Percentiles rank a stretch among this genome's conserved stretches.
phyloP scores from a whole-genome alignment of 352 stramenopile species.

The Halophytophthora batemanensis region DNA sequence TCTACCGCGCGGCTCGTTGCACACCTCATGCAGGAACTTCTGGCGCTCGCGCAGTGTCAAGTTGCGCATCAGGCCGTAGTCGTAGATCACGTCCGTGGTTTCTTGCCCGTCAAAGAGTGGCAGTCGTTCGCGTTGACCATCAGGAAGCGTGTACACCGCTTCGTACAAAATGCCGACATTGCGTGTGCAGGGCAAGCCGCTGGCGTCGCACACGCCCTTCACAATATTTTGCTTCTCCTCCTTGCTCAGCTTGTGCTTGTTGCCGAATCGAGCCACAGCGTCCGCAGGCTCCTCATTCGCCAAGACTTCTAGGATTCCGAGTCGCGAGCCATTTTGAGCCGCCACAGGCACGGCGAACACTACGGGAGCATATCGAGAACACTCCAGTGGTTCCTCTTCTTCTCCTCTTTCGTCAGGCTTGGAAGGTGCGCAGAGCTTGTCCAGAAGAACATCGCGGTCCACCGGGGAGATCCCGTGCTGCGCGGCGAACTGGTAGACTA shows the following conservation, averaged over 20 bases:
- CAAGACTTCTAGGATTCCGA: conserved; percentile 64
- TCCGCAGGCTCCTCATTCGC: conserved; percentile 67
- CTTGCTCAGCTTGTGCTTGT: conserved; percentile 51
- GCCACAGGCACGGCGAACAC: conserved; percentile 54
- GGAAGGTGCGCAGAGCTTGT: conserved; percentile 40
- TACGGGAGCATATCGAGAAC: conserved; percentile 59
- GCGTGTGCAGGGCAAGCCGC: conserved; percentile 49
- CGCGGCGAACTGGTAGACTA: conserved; percentile 65
- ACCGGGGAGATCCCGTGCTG: conserved; percentile 35
- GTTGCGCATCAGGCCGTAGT: conserved; percentile 70
- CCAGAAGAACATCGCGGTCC: conserved; percentile 41
- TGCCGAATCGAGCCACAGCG: conserved; percentile 69
- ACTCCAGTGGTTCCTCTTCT: conserved; percentile 30
- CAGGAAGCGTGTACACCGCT: conserved; percentile 51
- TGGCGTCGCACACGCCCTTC: conserved; percentile 47
- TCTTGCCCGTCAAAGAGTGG: conserved; percentile 74
- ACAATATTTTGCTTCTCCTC: conserved; percentile 64
- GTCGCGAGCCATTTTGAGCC: conserved; percentile 53
- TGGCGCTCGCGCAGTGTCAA: conserved; percentile 65
- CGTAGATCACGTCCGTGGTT: conserved; percentile 71
- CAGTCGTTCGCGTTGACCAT: conserved; percentile 45
- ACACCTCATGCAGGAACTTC: conserved; percentile 64
- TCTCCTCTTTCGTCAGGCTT: conserved; percentile 2
- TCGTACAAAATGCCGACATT: conserved; percentile 61
- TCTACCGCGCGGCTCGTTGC: conserved; percentile 51